Evolutionary conservation across 2,329 filamentous ascomycete species (phyloP), one percentile per base, ranked within the genome.

Genomic region (Xylariaceae sp.): DNA sequence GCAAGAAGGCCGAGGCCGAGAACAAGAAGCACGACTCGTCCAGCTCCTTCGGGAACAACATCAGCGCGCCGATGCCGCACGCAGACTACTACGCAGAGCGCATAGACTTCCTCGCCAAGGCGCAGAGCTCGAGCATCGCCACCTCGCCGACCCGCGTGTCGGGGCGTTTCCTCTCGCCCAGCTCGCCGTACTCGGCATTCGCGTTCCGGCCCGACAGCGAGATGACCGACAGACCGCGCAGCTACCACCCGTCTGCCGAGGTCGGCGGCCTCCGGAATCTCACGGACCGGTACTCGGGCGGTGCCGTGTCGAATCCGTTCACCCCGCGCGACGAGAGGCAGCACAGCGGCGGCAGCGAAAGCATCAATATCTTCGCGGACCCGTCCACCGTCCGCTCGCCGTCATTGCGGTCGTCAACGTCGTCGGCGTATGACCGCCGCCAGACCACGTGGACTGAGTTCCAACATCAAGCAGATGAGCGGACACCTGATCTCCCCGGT

Each of bases 301-400:
- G 36, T n/a, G 41, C 57, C 5, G 8, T 13, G 15, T 12, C 45
- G 18, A 26, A 47, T 39, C 50, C 54, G 12, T 43, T 49, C 37
- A 19, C 18, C 2, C 22, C 56, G 51, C 36, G 50, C 16, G 53
- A 48, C 5, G 40, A 43, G 13, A 47, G 59, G 5, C 46, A 56
- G 48, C 29, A 50, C 15, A 63, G 64, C 51, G 55, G 40, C 15
- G 60, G 64, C 22, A 63, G 59, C 55, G 60, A 64, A 58, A 63
- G 59, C 53, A 67, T 67, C 42, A 63, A 66, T 21, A 52, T 67
- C 50, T 67, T 66, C 52, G 63, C 63, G 18, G 65, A 67, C 58
- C 60, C 65, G 42, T 46, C 49, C 9, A 63, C 55, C 19, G 54
- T 67, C 19, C 49, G 49, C 15, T 26, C 54, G 32, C 32, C 9